These are phyloP conservation scores for Bipolaris gigantea DNA, from an alignment of 2,329 filamentous ascomycete species.

Conservation along the genomic window DNA sequence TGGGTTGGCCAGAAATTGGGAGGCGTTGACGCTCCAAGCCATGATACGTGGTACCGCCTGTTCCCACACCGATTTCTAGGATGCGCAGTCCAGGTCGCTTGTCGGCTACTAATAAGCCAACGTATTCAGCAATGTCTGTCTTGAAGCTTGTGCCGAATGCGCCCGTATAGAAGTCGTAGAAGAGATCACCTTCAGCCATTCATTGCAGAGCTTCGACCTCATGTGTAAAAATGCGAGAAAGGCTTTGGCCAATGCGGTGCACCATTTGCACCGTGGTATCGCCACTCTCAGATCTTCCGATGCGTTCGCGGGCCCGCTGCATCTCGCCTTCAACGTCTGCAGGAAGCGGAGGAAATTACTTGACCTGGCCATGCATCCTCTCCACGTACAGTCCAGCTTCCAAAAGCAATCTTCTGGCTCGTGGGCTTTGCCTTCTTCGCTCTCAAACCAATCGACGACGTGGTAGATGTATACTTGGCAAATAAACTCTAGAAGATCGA, in stretches of 20 bases:
- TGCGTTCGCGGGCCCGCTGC: slow-evolving; percentile 6
- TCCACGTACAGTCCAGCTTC: slow-evolving; percentile 8
- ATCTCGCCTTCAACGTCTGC: slow-evolving; percentile 5
- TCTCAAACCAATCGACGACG: slow-evolving; percentile 7
- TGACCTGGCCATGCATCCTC: slow-evolving; percentile 9
- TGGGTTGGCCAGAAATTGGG: slow-evolving; percentile 10
- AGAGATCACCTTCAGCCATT: slow-evolving; percentile 10
- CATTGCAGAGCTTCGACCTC: slow-evolving; percentile 11
- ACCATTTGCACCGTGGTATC: slow-evolving; percentile 11
- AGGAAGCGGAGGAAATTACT: slow-evolving; percentile 4
- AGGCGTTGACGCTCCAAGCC: slow-evolving; percentile 10
- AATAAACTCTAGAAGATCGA: slow-evolving; percentile 8
- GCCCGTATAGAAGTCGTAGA: slow-evolving; percentile 6
- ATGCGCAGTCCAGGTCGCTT: slow-evolving; percentile 7
- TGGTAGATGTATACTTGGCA: slow-evolving; percentile 9
- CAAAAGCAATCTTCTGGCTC: slow-evolving; percentile 8
- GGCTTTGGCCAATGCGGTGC: slow-evolving; percentile 7
- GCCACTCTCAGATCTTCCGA: slow-evolving; percentile 5
- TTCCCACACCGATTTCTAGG: slow-evolving; percentile 11
- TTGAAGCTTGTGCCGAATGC: slow-evolving; percentile 11
- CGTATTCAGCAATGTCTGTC: slow-evolving; percentile 8
- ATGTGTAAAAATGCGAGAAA: slow-evolving; percentile 6
- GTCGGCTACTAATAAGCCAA: slow-evolving; percentile 8
- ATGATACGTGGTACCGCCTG: slow-evolving; percentile 8
- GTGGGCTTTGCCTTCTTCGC: slow-evolving; percentile 6